These are phyloP conservation scores for Heliosperma pusillum DNA, from an alignment of 148 eudicot species.

Conservation along the genomic window DNA sequence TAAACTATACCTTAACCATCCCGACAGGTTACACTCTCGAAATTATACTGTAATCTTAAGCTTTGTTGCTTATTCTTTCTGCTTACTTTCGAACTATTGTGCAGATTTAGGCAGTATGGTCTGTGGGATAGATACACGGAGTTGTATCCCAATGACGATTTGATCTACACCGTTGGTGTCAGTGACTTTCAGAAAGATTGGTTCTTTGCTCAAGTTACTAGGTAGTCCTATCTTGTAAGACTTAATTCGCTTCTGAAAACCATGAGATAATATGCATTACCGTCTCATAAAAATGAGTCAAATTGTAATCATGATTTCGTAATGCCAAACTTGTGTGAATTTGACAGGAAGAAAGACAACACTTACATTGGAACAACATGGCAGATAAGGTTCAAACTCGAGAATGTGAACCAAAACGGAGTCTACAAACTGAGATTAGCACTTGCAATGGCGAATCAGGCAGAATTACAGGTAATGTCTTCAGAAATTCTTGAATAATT, in stretches of 20 bases:
- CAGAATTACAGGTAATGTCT: slow-evolving; percentile 49
- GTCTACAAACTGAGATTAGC: slow-evolving; percentile 55
- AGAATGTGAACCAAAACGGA: slow-evolving; percentile 30
- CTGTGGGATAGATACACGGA: slow-evolving; percentile 85
- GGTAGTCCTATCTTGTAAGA: slow-evolving; percentile 32
- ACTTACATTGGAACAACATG: slow-evolving; percentile 58
- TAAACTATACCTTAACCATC: slow-evolving; percentile 44
- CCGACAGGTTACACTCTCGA: slow-evolving; percentile 44
- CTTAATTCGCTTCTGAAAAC: neutral
- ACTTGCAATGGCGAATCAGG: slow-evolving; percentile 54
- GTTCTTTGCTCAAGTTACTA: slow-evolving; percentile 85
- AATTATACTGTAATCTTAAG: neutral
- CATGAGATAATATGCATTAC: no score
- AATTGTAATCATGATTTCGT: neutral
- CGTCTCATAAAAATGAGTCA: neutral
- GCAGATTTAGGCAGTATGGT: slow-evolving; percentile 86
- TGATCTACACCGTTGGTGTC: slow-evolving; percentile 54
- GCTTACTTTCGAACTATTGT: neutral
- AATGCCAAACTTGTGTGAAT: neutral
- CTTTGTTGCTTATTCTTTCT: neutral
- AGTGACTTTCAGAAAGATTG: slow-evolving; percentile 74
- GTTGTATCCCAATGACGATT: slow-evolving; percentile 60
- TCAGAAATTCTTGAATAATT: neutral
- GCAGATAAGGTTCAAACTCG: slow-evolving; percentile 56
- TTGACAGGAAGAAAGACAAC: slow-evolving; percentile 42